Base-by-base conservation (phyloP, 495 filamentous ascomycete species). In the Xylaria telfairii region DNA sequence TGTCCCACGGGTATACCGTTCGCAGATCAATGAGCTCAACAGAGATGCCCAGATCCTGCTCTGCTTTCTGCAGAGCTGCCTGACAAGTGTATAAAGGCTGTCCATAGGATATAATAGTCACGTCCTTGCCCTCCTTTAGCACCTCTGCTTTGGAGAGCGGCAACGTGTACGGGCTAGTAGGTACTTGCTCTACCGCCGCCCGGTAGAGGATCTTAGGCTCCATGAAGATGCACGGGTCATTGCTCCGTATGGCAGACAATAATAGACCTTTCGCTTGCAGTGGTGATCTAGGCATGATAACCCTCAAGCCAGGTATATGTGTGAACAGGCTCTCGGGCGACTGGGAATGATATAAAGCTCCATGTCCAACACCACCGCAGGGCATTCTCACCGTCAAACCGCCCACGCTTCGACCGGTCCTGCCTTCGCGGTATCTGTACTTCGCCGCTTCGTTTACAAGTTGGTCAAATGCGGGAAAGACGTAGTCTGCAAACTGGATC, bases 401-500 rank as follows among this genome's bases (percentile, higher is more conserved):
- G 8, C 93, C 93, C 13, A 83, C 86, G 77, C 91, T 87, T 10
- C 87, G 86, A 1, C 87, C 90, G 13, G 90, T 92, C 3, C 77
- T 81, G 0, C 94, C 95, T 77, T 95, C 92, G 62, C 95, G 86
- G 81, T 95, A 99, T 65, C 96, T 84, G 72, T 93, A 92, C 83
- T 98, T 99, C 61, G 94, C 93, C 3, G 94, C 95, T 81, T 99
- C 96, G 77, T 98, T 98, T 71, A 98, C 95, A 47, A 99, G 86
- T 86, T 99, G 96, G 77, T 99, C 96, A 73, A 98, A 98, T 1
- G 96, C 94, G 3, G 96, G 96, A 80, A 91, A 98, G 51, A 99
- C 90, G 79, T 99, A 99, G 81, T 99, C 96, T 44, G 96, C 96
- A 76, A 99, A 99, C 81, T 99, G 96, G 64, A 99, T 96, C 82